Conservation (phyloP, 2,329 filamentous ascomycete genomes). For the Pyrenochaeta sp. region DNA sequence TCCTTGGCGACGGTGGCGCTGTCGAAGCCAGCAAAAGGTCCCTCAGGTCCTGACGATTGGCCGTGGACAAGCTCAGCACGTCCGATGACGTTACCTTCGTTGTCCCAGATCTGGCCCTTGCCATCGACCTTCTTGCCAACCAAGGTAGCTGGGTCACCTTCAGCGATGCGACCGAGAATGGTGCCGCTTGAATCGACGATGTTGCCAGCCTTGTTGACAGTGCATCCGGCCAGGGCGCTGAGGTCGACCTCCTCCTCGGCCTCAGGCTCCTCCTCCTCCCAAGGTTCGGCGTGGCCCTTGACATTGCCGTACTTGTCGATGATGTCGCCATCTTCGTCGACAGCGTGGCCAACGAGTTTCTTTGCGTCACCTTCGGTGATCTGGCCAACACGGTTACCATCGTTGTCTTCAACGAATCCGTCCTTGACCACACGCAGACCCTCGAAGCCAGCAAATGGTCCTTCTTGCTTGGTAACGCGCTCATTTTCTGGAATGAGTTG, state of each 20-base stretch:
- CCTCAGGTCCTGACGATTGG: conserved; percentile 60
- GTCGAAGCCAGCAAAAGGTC: conserved; percentile 68
- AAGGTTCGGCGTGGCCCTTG: conserved; percentile 67
- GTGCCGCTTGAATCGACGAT: conserved; percentile 68
- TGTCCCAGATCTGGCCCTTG: conserved; percentile 70
- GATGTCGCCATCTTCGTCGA: conserved; percentile 85
- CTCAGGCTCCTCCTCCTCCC: conserved; percentile 58
- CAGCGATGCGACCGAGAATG: conserved; percentile 65
- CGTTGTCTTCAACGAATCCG: conserved; percentile 76
- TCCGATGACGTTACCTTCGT: conserved; percentile 68
- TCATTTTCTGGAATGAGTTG: conserved; percentile 67
- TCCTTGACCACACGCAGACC: conserved; percentile 74
- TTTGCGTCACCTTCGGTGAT: conserved; percentile 76
- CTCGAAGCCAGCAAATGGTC: conserved; percentile 72
- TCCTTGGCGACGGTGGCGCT: conserved; percentile 65
- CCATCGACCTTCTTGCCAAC: conserved; percentile 70
- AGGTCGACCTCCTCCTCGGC: conserved; percentile 57
- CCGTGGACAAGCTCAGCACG: conserved; percentile 66
- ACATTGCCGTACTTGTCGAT: conserved; percentile 76
- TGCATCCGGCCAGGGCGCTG: conserved; percentile 68
- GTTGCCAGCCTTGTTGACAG: conserved; percentile 70
- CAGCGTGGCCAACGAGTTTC: conserved; percentile 73
- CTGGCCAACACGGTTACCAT: conserved; percentile 79
- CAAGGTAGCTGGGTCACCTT: conserved; percentile 65
- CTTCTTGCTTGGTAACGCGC: conserved; percentile 66